Evolutionary conservation across 257 asterid species (phyloP), one percentile per base, ranked within the genome.

Genomic region (Paulownia fortunei): DNA sequence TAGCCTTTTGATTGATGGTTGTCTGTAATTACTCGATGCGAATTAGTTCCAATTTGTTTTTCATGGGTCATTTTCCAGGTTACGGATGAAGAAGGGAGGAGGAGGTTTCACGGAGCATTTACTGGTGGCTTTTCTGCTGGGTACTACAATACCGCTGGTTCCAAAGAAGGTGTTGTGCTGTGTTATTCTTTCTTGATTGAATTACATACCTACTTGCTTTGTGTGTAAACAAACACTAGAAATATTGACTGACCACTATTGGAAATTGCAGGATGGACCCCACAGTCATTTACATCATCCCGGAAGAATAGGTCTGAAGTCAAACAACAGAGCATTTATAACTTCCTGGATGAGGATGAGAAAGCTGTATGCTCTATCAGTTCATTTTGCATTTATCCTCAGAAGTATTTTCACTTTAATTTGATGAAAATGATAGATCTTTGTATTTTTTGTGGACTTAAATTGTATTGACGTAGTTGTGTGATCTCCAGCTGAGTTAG

Each of bases 31-130:
- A 51, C 8, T 21, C 24, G 36, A 3, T 61, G n/a, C 15, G 15
- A 26, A 10, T 16, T 42, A 37, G 44, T 30, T 79, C 21, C 39
- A 30, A 30, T 67, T 46, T 55, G 6, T 54, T 77, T 61, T 56
- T 46, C 47, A 66, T 49, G 69, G 46, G 69, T 72, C 78, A 58
- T 67, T 69, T 63, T 70, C 36, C 86, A 94, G 99, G 99, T 92
- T 60, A 86, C 82, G 37, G 98, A 94, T 80, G 99, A 94, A 82
- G 97, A 94, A 82, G 98, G 99, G 66, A 80, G 97, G 85, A 90
- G 99, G 83, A 91, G 99, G 84, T 94, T 94, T 89, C 99, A 94
- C 67, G 99, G 99, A 75, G 99, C 99, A 44, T 94, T 94, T 84
- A 89, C 96, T 70, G 99, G 99, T 77, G 99, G 99, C 44, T 94